Evolutionary conservation across 257 asterid genomes (phyloP).

Genomic region (Ehretia macrophylla): DNA sequence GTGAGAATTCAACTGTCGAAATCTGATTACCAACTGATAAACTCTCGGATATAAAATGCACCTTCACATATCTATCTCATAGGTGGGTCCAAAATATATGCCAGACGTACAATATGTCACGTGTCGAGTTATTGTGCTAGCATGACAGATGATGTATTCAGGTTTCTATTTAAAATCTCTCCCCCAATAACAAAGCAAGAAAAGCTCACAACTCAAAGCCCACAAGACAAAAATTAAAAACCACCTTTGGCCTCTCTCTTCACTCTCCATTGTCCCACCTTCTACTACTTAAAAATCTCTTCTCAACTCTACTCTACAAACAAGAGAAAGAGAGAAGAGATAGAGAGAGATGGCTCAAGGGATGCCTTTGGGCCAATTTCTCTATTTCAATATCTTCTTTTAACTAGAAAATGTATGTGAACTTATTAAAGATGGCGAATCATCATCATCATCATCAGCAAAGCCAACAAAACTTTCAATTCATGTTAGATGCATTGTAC

Average conservation of each 20-base stretch:
- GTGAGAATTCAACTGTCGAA: too few relatives aligned
- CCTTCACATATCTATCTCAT: too few relatives aligned
- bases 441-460: not conserved
- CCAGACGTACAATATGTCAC: slow-evolving; percentile 35
- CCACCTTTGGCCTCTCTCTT: slow-evolving; percentile 11
- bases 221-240: slow-evolving; percentile 20
- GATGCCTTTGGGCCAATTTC: slow-evolving; percentile 21
- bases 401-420: slow-evolving; percentile 26
- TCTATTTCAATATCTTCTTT: slow-evolving; percentile 22
- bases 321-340: not conserved
- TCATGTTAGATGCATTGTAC: slow-evolving; percentile 34
- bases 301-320: too few relatives aligned
- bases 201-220: not conserved
- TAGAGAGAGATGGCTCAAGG: slow-evolving; percentile 33
- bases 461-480: slow-evolving; percentile 27
- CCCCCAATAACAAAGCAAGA: not conserved
- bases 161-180: not conserved
- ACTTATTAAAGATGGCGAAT: slow-evolving; percentile 7
- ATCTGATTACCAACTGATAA: too few relatives aligned
- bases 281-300: too few relatives aligned
- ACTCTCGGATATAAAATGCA: too few relatives aligned
- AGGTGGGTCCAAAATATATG: not conserved
- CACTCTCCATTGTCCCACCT: too few relatives aligned
- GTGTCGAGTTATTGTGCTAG: slow-evolving; percentile 33
- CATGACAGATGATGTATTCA: slow-evolving; percentile 16